These are phyloP conservation scores for Fusarium compactum DNA, from an alignment of 2,329 filamentous ascomycete genomes.

Conservation along the genomic window DNA sequence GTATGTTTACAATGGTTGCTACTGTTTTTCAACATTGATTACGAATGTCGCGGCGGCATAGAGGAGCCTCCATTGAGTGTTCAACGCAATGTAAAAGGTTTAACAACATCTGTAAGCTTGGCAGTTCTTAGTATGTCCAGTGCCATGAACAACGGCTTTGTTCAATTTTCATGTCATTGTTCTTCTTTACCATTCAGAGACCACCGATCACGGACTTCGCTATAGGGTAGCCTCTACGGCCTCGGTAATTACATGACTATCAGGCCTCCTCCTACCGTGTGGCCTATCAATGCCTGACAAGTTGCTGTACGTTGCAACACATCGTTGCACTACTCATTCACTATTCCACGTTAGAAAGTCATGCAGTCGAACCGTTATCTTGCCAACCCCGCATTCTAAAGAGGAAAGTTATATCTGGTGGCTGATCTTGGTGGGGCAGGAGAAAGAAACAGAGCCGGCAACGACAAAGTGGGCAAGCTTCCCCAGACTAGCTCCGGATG, in stretches of 20 bases:
- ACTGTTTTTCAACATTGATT: too few relatives aligned
- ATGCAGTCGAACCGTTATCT: not conserved
- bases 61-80: too few relatives aligned
- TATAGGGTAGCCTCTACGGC: not conserved
- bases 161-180: not conserved
- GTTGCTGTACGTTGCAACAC: fast-evolving
- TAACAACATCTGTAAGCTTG: not conserved
- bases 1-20: too few relatives aligned
- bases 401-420: slow-evolving; percentile 30
- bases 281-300: not conserved
- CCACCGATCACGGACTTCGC: not conserved
- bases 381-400: slow-evolving; percentile 11
- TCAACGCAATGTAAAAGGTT: too few relatives aligned
- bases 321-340: fast-evolving
- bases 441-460: not conserved
- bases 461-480: slow-evolving; percentile 17
- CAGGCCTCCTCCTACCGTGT: fast-evolving
- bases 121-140: fast-evolving
- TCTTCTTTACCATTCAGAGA: not conserved
- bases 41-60: fast-evolving
- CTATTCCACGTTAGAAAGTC: too few relatives aligned
- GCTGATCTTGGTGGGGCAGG: not conserved
- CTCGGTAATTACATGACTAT: fast-evolving
- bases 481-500: slow-evolving; percentile 4
- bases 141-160: not conserved